A percentile compares a stretch with the other conserved stretches of the same genome.
Evolutionary conservation across 148 eudicot genomes (phyloP).

Genomic region (Rhododendron molle): DNA sequence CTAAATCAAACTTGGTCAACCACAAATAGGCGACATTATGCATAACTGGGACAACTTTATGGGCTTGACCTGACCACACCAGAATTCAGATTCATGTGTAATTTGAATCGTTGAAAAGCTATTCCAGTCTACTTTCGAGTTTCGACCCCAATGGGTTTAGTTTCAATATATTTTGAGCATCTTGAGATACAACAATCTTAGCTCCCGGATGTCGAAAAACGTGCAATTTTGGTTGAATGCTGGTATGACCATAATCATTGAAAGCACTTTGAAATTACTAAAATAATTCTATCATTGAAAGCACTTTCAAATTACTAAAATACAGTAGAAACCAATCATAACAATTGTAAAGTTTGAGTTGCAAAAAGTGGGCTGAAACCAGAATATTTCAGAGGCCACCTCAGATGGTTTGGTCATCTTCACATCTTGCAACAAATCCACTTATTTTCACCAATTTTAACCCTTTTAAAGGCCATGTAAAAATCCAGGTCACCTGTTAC

Average conservation of each 20-base stretch:
- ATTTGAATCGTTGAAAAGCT: not conserved
- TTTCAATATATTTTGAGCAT: not conserved
- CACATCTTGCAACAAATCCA: not conserved
- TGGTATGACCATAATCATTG: not conserved
- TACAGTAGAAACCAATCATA: not conserved
- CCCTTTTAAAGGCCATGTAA: not conserved
- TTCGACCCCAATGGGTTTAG: not conserved
- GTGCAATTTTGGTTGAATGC: not conserved
- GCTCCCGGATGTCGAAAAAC: not conserved
- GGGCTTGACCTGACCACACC: not conserved
- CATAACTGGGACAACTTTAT: not conserved
- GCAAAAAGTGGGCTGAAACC: not conserved
- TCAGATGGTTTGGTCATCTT: not conserved
- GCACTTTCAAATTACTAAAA: not conserved
- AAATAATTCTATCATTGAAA: not conserved
- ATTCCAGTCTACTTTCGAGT: not conserved
- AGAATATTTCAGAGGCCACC: not conserved
- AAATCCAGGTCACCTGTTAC: not conserved
- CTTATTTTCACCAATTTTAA: not conserved
- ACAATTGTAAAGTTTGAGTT: not conserved
- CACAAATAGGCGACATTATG: not conserved
- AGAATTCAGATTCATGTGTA: not conserved
- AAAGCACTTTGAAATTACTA: too few species aligned
- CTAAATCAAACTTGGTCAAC: not conserved
- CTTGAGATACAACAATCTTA: not conserved